Base-by-base conservation (phyloP, 2,329 filamentous ascomycete genomes). In the Fusarium tanahbumbuense region DNA sequence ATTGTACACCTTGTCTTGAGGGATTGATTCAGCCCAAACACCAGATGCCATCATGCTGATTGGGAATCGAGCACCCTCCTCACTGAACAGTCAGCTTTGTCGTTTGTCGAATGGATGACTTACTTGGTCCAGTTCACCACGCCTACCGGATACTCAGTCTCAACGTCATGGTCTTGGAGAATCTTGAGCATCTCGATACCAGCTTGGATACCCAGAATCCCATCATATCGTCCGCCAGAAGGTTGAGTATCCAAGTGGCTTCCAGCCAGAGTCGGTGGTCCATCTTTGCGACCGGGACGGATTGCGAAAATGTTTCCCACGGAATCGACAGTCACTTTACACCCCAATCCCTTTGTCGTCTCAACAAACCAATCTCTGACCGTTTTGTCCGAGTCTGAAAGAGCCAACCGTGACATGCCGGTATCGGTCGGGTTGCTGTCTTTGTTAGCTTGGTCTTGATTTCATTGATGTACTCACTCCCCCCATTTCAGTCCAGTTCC, bases 241-340 rank as follows among this genome's bases (percentile, higher is more conserved):
- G 88, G 88, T 68, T 90, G 89, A 0, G 88, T 90, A 73, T 91
- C 89, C 4, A 91, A 76, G 77, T 94, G 92, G 9, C 88, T 91
- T 3, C 92, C 92, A 12, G 88, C 89, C 64, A 88, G 91, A 2
- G 90, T 92, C 2, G 91, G 86, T 4, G 88, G 85, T 0, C 87
- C 88, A 32, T 87, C 83, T 23, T 84, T 82, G 50, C 85, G 81
- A 2, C 92, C 92, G 5, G 89, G 86, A 5, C 90, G 86, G 6
- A 93, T 83, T 1, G 92, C 91, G 76, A 95, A 96, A 65, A 91
- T 92, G 71, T 95, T 96, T 22, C 92, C 92, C 88, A 95, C 94
- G 27, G 87, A 83, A 76, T 96, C 93, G 2, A 93, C 79, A 0
- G 86, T 90, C 10, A 92, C 84, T 5, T 84, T 83, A 77, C 92